phyloP scores from a whole-genome alignment of 768 basidiomycete genomes.

The Boletus subparvulus region DNA sequence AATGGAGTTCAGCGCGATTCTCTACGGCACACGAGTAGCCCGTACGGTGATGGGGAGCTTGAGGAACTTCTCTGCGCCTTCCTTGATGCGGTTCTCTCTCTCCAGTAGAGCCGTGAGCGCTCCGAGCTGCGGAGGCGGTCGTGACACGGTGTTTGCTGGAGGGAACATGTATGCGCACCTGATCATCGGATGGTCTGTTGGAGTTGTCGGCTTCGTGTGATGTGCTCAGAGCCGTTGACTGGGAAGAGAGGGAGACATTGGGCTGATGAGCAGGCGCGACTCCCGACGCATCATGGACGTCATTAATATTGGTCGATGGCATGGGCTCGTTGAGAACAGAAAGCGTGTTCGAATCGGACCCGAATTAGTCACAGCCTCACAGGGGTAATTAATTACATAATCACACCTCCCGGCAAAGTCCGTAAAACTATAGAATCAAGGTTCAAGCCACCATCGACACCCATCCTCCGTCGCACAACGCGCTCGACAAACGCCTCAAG shows the following conservation, averaged over 20 bases:
- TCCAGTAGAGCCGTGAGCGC: constrained; percentile 65
- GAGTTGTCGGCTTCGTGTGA: constrained; percentile 26
- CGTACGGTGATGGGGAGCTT: constrained; percentile 59
- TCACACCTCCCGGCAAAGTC: constrained; percentile 11
- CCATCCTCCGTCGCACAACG: constrained; percentile 45
- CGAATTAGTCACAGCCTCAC: not conserved
- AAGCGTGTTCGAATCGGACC: not conserved
- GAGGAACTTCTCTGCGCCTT: constrained; percentile 89
- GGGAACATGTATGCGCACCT: constrained; percentile 22
- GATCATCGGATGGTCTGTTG: constrained; percentile 26
- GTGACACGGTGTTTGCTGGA: constrained; percentile 2
- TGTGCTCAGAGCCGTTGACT: constrained; percentile 25
- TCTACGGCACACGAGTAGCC: constrained; percentile 1
- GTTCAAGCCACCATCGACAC: constrained; percentile 32
- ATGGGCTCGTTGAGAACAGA: constrained; percentile 13
- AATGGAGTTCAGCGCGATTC: constrained; percentile 7
- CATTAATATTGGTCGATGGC: constrained; percentile 26
- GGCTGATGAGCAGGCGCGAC: constrained; percentile 19
- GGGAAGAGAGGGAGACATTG: constrained; percentile 32
- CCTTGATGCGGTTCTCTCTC: constrained; percentile 80
- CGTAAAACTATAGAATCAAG: constrained; percentile 32
- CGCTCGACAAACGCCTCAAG: constrained; percentile 49
- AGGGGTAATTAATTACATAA: not conserved
- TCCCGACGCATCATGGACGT: constrained; percentile 26
- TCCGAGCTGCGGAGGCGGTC: constrained; percentile 50